Conservation (phyloP, 495 filamentous ascomycete species). For the Podospora didyma region DNA sequence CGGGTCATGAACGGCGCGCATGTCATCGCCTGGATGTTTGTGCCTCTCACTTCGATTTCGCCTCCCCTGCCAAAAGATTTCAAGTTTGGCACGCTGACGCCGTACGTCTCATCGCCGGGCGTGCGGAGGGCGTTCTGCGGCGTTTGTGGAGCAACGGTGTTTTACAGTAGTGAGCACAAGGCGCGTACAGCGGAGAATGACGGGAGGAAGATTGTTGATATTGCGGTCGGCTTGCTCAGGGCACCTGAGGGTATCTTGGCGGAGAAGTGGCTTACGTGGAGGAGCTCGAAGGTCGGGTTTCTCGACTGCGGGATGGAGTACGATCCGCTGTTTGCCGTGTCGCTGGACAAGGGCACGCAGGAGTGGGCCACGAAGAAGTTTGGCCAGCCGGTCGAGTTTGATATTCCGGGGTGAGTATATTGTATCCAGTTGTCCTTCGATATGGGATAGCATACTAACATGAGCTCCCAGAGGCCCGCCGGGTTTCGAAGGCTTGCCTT, state of each 20-base stretch:
- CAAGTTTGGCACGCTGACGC: constrained; percentile 46
- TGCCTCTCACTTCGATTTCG: constrained; percentile 50
- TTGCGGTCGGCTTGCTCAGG: constrained; percentile 51
- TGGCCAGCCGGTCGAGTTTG: constrained; percentile 15
- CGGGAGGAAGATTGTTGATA: constrained; percentile 38
- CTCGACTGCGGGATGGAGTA: constrained; percentile 12
- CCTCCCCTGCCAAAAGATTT: constrained; percentile 37
- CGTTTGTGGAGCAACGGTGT: constrained; percentile 59
- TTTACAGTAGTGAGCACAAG: constrained; percentile 22
- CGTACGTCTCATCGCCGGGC: constrained; percentile 47
- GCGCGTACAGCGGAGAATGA: constrained; percentile 1
- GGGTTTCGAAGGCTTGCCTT: no score
- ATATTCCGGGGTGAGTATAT: constrained; percentile 3
- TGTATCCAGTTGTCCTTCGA: no score
- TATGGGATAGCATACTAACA: no score
- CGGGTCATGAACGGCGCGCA: constrained; percentile 57
- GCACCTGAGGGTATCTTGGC: constrained; percentile 48
- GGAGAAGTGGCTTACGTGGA: constrained; percentile 38
- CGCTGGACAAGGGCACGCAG: constrained; percentile 19
- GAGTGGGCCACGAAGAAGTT: constrained; percentile 18
- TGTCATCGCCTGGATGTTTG: constrained; percentile 58
- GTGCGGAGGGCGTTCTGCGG: constrained; percentile 59
- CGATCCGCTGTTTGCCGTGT: constrained; percentile 24
- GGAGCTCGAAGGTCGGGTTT: constrained; percentile 22
- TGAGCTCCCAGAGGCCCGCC: no score